Evolutionary conservation across 2,329 filamentous ascomycete species (phyloP).

Genomic region (Aureobasidium sp.): DNA sequence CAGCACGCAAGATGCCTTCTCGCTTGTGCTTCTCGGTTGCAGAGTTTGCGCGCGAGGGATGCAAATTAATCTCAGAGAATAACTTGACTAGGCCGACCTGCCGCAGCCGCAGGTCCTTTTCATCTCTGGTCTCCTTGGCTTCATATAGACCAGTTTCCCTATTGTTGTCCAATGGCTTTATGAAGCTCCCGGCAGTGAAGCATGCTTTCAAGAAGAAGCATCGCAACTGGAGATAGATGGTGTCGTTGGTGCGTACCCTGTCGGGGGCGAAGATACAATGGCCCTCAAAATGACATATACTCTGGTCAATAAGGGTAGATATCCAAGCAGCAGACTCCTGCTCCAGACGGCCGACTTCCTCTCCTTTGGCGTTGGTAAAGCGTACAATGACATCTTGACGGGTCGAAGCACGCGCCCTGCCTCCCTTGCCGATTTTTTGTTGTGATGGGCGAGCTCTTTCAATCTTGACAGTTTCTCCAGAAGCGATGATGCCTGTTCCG

Average conservation of each 20-base stretch:
- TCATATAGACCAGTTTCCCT: constrained; percentile 69
- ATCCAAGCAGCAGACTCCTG: constrained; percentile 89
- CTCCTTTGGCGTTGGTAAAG: constrained; percentile 72
- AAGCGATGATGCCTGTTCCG: constrained; percentile 64
- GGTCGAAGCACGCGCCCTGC: constrained; percentile 46
- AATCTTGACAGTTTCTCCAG: constrained; percentile 77
- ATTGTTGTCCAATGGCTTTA: constrained; percentile 60
- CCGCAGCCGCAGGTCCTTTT: constrained; percentile 72
- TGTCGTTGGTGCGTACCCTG: constrained; percentile 79
- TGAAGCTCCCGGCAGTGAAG: constrained; percentile 60
- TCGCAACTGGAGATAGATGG: constrained; percentile 79
- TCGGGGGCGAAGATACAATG: constrained; percentile 86
- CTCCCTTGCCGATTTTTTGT: constrained; percentile 35
- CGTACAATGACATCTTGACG: constrained; percentile 82
- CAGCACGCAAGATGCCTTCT: constrained; percentile 78
- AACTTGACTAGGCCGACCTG: constrained; percentile 84
- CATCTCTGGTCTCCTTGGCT: constrained; percentile 75
- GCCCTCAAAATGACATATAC: constrained; percentile 79
- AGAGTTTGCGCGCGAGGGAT: constrained; percentile 67
- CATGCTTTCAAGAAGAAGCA: constrained; percentile 69
- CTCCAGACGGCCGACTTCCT: constrained; percentile 78
- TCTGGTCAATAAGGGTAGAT: constrained; percentile 83
- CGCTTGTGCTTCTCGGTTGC: constrained; percentile 70
- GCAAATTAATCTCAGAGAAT: constrained; percentile 79
- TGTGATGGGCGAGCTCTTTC: constrained; percentile 69